Conservation (phyloP, 1,139 yeast species). For the Suhomyces yuchorum region DNA sequence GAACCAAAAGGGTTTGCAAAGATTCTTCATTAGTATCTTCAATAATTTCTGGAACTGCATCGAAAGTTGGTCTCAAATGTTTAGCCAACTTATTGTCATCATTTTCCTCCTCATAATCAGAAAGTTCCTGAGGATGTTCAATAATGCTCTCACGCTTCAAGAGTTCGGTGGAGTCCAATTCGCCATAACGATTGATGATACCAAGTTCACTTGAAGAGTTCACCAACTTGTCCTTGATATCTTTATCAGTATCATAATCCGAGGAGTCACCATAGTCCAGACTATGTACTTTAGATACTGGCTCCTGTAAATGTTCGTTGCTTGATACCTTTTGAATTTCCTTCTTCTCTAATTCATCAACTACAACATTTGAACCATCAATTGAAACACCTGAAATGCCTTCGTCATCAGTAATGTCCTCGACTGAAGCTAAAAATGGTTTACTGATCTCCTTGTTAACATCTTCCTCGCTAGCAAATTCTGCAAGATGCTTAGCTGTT, state of each 20-base stretch:
- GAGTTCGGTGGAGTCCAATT: slow-evolving; percentile 19
- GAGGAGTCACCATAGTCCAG: neutral
- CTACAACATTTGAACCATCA: slow-evolving; percentile 14
- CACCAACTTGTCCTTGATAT: slow-evolving; percentile 1
- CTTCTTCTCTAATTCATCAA: slow-evolving; percentile 28
- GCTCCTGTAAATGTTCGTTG: neutral
- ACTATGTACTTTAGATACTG: neutral
- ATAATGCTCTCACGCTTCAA: slow-evolving; percentile 11
- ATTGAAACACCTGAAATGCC: slow-evolving; percentile 9
- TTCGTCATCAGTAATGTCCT: slow-evolving; percentile 10
- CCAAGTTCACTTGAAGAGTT: slow-evolving; percentile 22
- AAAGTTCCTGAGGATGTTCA: slow-evolving; percentile 14
- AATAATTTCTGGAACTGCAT: slow-evolving; percentile 33
- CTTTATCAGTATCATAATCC: slow-evolving; percentile 10
- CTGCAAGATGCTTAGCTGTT: neutral
- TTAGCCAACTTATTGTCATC: slow-evolving; percentile 26
- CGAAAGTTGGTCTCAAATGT: slow-evolving; percentile 38
- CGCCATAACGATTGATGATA: slow-evolving; percentile 25
- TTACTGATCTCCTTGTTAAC: slow-evolving; percentile 10
- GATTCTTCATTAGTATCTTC: slow-evolving; percentile 16
- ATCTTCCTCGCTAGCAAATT: neutral
- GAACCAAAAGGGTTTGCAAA: slow-evolving; percentile 13
- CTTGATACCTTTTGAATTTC: neutral
- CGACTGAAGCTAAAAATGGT: slow-evolving; percentile 17
- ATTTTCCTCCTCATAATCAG: slow-evolving; percentile 21